phyloP scores from a whole-genome alignment of 305 asterid species.

The Solanum aculeatissimum region DNA sequence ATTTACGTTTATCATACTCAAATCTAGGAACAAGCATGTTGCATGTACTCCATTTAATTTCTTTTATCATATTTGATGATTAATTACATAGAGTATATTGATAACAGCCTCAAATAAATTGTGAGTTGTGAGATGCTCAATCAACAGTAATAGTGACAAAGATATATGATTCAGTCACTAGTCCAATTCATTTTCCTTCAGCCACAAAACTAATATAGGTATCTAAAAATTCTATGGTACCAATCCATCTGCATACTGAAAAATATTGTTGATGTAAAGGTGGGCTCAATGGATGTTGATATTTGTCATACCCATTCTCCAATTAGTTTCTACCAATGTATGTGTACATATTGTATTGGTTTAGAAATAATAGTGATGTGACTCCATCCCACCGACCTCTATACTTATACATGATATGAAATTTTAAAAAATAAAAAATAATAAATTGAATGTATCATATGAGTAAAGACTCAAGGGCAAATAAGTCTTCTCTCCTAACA shows the following conservation, averaged over 20 bases:
- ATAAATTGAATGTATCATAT: too few relatives aligned
- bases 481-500: too few relatives aligned
- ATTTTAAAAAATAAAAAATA: too few relatives aligned
- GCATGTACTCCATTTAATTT: neutral
- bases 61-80: neutral
- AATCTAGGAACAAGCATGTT: neutral
- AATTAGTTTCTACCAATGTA: neutral
- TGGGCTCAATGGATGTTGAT: neutral
- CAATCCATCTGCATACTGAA: neutral
- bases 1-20: too few relatives aligned
- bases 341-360: neutral
- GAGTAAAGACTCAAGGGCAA: too few relatives aligned
- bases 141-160: neutral
- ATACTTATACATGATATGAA: too few relatives aligned
- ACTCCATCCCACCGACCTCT: neutral
- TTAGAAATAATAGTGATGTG: neutral
- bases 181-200: neutral
- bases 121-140: neutral
- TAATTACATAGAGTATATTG: neutral
- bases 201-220: neutral
- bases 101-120: neutral
- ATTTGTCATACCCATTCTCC: neutral
- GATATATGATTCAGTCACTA: neutral
- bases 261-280: neutral
- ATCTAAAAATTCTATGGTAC: neutral